Evolutionary conservation across 768 basidiomycete species (phyloP), one percentile per base, ranked within the genome.

Genomic region (Kwoniella pini): DNA sequence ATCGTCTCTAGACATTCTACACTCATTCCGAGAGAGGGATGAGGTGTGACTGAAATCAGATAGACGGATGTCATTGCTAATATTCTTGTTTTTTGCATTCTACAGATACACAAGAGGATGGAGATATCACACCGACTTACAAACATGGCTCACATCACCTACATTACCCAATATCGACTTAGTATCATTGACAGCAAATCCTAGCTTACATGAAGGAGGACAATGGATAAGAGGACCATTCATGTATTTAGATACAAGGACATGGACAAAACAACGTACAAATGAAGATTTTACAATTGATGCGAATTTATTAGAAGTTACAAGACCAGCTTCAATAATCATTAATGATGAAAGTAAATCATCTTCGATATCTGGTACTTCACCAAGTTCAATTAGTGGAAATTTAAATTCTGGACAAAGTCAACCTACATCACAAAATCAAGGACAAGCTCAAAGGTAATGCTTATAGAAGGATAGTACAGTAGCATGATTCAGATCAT

Each of bases 71-170:
- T n/a, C n/a, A n/a, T n/a, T n/a, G n/a, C n/a, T n/a, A n/a, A n/a
- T n/a, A 31, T 19, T 19, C 53, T 57, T 21, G 13, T 21, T 31
- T 3, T 30, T 46, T 56, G 19, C 22, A 38, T 31, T 26, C 10
- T 22, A 38, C 68, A 94, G 92, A 73, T 95, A 86, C 83, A 89
- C 89, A 78, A 88, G 92, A 62, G 93, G 92, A 78, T 98, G 94
- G 93, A 83, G 94, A 62, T 96, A 88, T 79, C 93, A 96, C 85
- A 96, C 93, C 78, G 90, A 92, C 69, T 82, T 90, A 50, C 87
- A 87, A 40, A 78, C 90, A 84, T 86, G 87, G 87, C 80, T 96
- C 79, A 94, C 91, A 45, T 94, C 94, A 73, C 91, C 95, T 79
- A 86, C 84, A n/a, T 38, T 59, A 31, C 24, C 54, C 53, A 27